Base-by-base conservation (phyloP, 257 asterid genomes). In the Datura wrightii region DNA sequence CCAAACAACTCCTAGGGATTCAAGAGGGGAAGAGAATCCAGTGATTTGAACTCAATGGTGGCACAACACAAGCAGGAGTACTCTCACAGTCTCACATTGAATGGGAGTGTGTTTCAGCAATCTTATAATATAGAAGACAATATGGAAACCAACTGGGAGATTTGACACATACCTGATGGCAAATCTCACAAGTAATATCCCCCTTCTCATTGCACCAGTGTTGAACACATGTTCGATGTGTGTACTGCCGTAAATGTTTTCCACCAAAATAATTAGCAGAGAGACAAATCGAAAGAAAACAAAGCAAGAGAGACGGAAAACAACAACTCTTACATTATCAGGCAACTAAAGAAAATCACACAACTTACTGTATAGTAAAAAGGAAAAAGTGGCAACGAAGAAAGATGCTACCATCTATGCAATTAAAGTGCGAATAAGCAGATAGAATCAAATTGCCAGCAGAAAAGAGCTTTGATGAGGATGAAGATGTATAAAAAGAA, bases 181-280 rank as follows among this genome's bases (percentile, higher is more conserved):
- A 96, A 83, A 96, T 96, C 90, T 96, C 99, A 89, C 99, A 96
- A 85, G 88, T 96, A 85, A 84, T 94, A 91, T 96, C 99, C 42
- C 99, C 99, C 94, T 96, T 96, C 92, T 96, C 99, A 81, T 96
- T 89, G 90, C 99, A 96, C 99, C 99, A 96, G 88, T 93, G 92
- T 80, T 96, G 99, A 86, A 96, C 98, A 82, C 99, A 96, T 89
- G 93, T 92, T 85, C 99, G 92, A 88, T 96, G 99, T 85, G 98
- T 97, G 89, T 94, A 93, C 99, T 96, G 98, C 93, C 91, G 82
- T 82, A 84, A 24, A 84, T 55, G 19, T 74, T 66, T 42, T 2
- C 76, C 48, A 0, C 76, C 18, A 53, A 42, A 60, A 54, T 74
- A 83, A 37, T 83, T 52, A 56, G 79, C 53, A 71, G 67, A 67